phyloP scores from a whole-genome alignment of 352 stramenopile genomes.

The Phytophthora tubulina region DNA sequence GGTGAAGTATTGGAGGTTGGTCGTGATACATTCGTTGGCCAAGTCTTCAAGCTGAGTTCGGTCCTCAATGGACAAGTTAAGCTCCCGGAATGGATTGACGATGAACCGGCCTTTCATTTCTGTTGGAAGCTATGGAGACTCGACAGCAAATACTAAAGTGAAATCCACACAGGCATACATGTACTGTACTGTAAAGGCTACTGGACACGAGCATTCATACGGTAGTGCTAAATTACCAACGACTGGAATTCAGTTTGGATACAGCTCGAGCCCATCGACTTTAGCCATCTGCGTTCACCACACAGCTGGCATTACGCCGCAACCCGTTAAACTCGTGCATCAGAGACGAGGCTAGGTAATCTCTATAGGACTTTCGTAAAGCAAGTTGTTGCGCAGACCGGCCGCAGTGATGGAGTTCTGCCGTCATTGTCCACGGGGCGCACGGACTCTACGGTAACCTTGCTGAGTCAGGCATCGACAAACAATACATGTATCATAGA shows the following conservation, averaged over 20 bases:
- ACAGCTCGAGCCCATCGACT: constrained; percentile 13
- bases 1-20: constrained; percentile 27
- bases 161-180: not conserved
- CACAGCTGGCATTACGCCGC: constrained; percentile 25
- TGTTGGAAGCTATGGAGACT: not conserved
- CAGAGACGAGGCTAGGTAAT: constrained; percentile 19
- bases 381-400: not conserved
- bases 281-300: constrained; percentile 26
- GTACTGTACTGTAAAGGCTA: not conserved
- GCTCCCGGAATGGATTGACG: constrained; percentile 38
- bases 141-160: constrained; percentile 20
- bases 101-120: constrained; percentile 42
- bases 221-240: not conserved
- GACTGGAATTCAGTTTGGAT: constrained; percentile 13
- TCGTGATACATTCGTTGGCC: constrained; percentile 36
- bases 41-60: constrained; percentile 26
- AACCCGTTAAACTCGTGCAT: constrained; percentile 24
- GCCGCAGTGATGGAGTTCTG: not conserved
- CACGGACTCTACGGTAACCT: not conserved
- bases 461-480: constrained; percentile 1
- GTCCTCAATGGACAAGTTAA: constrained; percentile 22
- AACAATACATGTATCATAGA: not conserved
- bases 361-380: constrained; percentile 6
- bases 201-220: constrained; percentile 4
- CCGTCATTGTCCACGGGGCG: not conserved